phyloP scores from a whole-genome alignment of 768 basidiomycete species.

The Asterophora lycoperdoides region DNA sequence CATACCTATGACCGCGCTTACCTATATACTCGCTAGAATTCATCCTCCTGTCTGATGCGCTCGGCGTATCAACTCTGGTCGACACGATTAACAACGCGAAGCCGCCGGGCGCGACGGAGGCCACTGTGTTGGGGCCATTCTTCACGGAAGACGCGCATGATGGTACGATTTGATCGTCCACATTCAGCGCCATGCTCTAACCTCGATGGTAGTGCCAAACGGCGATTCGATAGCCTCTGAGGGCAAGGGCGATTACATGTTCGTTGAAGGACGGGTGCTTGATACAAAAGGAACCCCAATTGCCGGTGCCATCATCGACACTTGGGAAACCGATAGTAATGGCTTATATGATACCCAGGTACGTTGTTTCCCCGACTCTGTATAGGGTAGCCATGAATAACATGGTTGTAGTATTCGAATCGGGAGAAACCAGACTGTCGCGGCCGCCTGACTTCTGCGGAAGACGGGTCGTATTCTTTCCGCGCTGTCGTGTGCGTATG shows the following conservation, averaged over 20 bases:
- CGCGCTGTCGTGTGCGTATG: constrained; percentile 58
- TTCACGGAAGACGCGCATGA: constrained; percentile 74
- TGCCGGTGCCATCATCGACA: constrained; percentile 63
- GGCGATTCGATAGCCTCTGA: constrained; percentile 83
- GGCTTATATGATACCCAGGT: constrained; percentile 45
- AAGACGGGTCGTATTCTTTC: constrained; percentile 65
- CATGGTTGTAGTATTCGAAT: constrained; percentile 46
- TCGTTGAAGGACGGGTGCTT: constrained; percentile 66
- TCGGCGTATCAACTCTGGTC: constrained; percentile 77
- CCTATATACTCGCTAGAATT: constrained; percentile 44
- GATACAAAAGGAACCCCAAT: constrained; percentile 65
- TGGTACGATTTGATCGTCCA: constrained; percentile 35
- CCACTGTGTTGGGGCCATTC: constrained; percentile 80
- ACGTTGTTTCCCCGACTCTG: background rate
- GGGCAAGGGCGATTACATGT: constrained; percentile 83
- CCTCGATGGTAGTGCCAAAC: constrained; percentile 41
- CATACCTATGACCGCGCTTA: background rate
- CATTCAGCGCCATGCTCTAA: background rate
- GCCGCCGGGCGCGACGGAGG: constrained; percentile 60
- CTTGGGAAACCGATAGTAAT: constrained; percentile 75
- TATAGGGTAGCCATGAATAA: constrained; percentile 27
- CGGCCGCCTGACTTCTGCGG: constrained; percentile 54
- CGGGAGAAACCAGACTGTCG: constrained; percentile 66
- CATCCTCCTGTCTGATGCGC: constrained; percentile 78
- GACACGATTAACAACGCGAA: constrained; percentile 71